Base-by-base conservation (phyloP, 2,329 filamentous ascomycete species). In the Aspergillus neotritici region DNA sequence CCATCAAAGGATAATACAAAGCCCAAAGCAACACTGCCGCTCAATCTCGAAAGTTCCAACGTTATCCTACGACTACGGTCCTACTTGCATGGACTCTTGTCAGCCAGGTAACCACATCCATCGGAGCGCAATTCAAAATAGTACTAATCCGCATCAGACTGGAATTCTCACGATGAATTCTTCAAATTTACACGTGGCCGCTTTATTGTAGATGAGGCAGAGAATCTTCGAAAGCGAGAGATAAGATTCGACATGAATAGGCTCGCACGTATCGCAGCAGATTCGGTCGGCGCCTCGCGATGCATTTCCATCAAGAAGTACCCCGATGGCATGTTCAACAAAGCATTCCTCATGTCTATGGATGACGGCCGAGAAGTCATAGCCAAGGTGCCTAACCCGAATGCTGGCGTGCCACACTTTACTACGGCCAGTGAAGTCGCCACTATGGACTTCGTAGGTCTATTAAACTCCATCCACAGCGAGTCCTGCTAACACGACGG, bases 341-440 rank as follows among this genome's bases (percentile, higher is more conserved):
- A 57, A 47, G 33, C 47, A 37, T 57, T 51, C 31, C 49, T 62
- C n/a, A 52, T 65, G 43, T 37, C 43, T 5, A 62, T 68, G 57
- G 48, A 54, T 9, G 47, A 67, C 52, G 58, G 57, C 12, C 48
- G 33, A 28, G 54, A 58, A 41, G 49, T 65, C n/a, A 30, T 68
- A 32, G 61, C 57, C 12, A 62, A 63, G 34, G 48, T 67, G 5
- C 63, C 64, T 4, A 66, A 66, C 40, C 61, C 58, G 1, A 57
- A 58, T 34, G 61, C 62, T 39, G 48, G 58, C 9, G 49, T 60
- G 13, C 43, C 55, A 38, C 52, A 54, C 34, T 55, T 59, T 12
- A 59, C 57, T 15, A 58, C 62, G 10, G 63, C 62, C n/a, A 67
- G 64, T 48, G 62, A 68, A 47, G 64, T 66, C n/a, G 64, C 66